Base-by-base conservation (phyloP, 345 rosid species). In the Pseudoturritis turrita region DNA sequence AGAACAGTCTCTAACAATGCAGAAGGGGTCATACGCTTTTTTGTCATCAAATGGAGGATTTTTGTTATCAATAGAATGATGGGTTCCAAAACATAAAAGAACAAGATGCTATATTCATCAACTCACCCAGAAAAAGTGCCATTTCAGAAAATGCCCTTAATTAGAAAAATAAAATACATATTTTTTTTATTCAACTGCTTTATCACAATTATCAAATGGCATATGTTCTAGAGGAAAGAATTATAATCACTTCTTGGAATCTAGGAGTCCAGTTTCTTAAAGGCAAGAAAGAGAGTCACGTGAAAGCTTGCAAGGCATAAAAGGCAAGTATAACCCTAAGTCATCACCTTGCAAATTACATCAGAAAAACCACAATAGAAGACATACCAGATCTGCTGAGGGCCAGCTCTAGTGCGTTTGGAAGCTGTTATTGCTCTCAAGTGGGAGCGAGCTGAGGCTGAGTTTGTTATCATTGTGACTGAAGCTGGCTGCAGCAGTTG, bases 401-500 rank as follows among this genome's bases (percentile, higher is more conserved):
- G 84, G 57, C 86, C 98, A 60, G 86, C 80, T 77, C 86, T 92
- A 65, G 87, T 77, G 73, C 97, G 98, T 73, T 96, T 92, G 61
- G 89, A 87, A 68, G 92, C 86, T 70, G 98, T 96, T 81, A 96
- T 84, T 49, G 97, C 94, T 81, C 86, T 85, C 77, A 96, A 75
- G 76, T 96, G 98, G 63, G 89, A 76, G 70, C 82, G 86, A 57
- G 90, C 86, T 68, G 92, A 88, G 50, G 84, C 85, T 52, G 96
- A 83, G 77, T 85, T 87, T 67, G 89, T 81, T 77, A 89, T 80
- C 70, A 86, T 84, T 17, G 96, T 82, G 69, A 83, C 87, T 43
- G 92, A 81, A 66, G 95, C 89, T 62, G 96, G 97, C 88, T 96
- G 98, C 85, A 89, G 73, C 66, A 96, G 80, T 77, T 96, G 98